phyloP scores from a whole-genome alignment of 257 asterid genomes.

The Echium plantagineum region DNA sequence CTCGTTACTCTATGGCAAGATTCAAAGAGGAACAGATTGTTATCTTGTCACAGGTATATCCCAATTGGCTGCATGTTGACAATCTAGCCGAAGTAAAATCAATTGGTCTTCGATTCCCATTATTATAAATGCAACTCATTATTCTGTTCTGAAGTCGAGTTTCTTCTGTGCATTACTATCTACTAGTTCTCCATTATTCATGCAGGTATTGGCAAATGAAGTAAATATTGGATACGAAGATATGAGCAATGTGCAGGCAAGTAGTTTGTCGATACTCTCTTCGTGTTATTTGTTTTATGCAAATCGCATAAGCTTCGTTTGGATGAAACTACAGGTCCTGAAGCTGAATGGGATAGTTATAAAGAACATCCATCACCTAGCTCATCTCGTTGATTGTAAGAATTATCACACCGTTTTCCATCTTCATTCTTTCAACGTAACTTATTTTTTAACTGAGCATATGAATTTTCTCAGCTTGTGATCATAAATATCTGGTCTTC shows the following conservation, averaged over 20 bases:
- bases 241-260: constrained; percentile 90
- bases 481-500: constrained; percentile 59
- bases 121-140: no score
- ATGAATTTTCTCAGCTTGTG: constrained; percentile 26
- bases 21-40: constrained; percentile 86
- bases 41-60: constrained; percentile 73
- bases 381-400: constrained; percentile 89
- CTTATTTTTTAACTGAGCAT: background rate
- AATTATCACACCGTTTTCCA: constrained; percentile 6
- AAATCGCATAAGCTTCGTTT: constrained; percentile 1
- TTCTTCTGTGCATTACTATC: background rate
- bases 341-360: constrained; percentile 71
- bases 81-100: no score
- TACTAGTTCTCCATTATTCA: constrained; percentile 2
- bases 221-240: constrained; percentile 92
- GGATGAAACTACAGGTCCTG: constrained; percentile 50
- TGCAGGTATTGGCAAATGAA: constrained; percentile 87
- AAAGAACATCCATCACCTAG: constrained; percentile 80
- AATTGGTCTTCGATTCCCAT: no score
- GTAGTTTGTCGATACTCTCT: constrained; percentile 10
- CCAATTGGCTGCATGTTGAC: background rate
- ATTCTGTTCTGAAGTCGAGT: background rate
- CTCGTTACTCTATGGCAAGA: constrained; percentile 73
- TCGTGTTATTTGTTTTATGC: background rate
- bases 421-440: background rate